These are phyloP conservation scores for Dipteronia dyeriana DNA, from an alignment of 345 rosid genomes.

Conservation along the genomic window DNA sequence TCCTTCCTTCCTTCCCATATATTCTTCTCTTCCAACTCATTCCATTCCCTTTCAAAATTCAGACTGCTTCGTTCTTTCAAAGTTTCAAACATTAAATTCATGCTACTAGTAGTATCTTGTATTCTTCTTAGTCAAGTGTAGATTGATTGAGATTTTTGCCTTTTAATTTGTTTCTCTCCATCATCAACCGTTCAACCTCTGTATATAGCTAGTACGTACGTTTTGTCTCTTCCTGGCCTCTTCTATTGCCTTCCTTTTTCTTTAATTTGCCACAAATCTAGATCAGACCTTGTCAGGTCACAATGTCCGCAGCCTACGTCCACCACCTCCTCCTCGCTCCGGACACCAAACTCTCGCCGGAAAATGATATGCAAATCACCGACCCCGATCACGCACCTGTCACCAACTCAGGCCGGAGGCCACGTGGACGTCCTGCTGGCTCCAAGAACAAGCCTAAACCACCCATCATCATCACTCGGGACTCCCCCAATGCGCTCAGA, in stretches of 20 bases:
- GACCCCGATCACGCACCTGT: constrained; percentile 38
- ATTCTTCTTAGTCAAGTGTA: background rate
- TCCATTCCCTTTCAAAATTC: constrained; percentile 23
- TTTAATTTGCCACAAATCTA: constrained; percentile 34
- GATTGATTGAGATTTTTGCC: too few relatives aligned
- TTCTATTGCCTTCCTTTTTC: background rate
- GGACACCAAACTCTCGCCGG: constrained; percentile 32
- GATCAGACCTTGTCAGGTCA: constrained; percentile 30
- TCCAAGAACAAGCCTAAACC: constrained; percentile 76
- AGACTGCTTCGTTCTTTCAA: constrained; percentile 31
- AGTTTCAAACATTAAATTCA: background rate
- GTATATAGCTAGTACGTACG: too few relatives aligned
- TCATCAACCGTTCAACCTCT: background rate
- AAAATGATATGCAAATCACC: constrained; percentile 32
- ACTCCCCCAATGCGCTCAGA: constrained; percentile 65
- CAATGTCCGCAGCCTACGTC: constrained; percentile 47
- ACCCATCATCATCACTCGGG: constrained; percentile 63
- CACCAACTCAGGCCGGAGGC: constrained; percentile 48
- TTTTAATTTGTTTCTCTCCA: constrained; percentile 1
- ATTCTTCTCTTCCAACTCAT: constrained; percentile 25
- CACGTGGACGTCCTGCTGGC: constrained; percentile 75
- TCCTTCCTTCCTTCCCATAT: background rate
- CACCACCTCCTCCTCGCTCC: constrained; percentile 57
- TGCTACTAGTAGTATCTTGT: background rate
- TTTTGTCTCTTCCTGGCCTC: constrained; percentile 23